Percentiles rank a stretch among this genome's conserved stretches.
These are phyloP conservation scores for Calcarisporium arbuscula DNA, from an alignment of 2,329 filamentous ascomycete genomes.

Conservation along the genomic window DNA sequence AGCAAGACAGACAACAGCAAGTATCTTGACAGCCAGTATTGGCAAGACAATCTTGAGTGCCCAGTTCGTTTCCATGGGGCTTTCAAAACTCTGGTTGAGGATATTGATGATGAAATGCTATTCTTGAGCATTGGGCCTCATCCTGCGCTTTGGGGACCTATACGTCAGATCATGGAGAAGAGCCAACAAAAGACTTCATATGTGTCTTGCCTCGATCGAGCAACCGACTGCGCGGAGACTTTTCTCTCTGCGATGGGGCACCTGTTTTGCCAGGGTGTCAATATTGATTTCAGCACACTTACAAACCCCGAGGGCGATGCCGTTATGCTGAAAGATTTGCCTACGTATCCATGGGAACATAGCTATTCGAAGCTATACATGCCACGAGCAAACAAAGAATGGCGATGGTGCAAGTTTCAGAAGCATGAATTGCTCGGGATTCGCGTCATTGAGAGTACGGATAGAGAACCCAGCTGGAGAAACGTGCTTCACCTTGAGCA, in stretches of 20 bases:
- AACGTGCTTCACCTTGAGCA: conserved; percentile 32
- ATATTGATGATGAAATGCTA: background rate
- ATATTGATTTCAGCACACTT: conserved; percentile 5
- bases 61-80: conserved; percentile 10
- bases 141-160: conserved; percentile 12
- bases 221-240: background rate
- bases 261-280: conserved; percentile 4
- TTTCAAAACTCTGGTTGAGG: background rate
- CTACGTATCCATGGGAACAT: conserved; percentile 13
- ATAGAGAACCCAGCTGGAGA: conserved; percentile 31
- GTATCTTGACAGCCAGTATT: conserved; percentile 5
- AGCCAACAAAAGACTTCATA: conserved; percentile 10
- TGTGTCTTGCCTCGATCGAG: conserved; percentile 7
- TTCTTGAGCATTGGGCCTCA: conserved; percentile 18
- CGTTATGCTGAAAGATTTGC: conserved; percentile 6
- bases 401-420: conserved; percentile 10
- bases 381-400: conserved; percentile 10
- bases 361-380: conserved; percentile 10
- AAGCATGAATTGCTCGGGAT: conserved; percentile 23
- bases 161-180: conserved; percentile 15
- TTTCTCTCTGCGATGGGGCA: conserved; percentile 9
- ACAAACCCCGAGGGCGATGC: conserved; percentile 2
- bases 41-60: conserved; percentile 8
- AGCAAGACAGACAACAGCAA: background rate
- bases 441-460: conserved; percentile 21